Evolutionary conservation across 2,329 filamentous ascomycete species (phyloP).

Genomic region (Xylaria sp.): DNA sequence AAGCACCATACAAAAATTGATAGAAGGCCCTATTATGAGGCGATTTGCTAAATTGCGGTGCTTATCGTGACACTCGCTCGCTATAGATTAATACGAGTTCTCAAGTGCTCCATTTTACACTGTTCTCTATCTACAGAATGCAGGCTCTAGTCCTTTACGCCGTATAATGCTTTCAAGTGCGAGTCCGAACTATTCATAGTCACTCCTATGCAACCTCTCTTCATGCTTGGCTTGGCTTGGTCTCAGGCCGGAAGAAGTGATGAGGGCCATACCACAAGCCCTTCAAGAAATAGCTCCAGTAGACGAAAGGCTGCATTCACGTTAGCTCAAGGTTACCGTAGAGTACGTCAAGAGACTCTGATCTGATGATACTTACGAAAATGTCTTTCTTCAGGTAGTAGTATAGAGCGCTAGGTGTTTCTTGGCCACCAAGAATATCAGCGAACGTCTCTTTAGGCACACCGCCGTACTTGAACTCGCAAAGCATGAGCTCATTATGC

Average conservation of each 20-base stretch:
- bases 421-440: conserved; percentile 52
- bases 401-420: conserved; percentile 52
- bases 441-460: conserved; percentile 58
- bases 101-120: conserved; percentile 16
- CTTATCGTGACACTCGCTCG: conserved; percentile 30
- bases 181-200: background rate
- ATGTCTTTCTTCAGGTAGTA: conserved; percentile 59
- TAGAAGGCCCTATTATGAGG: conserved; percentile 32
- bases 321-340: background rate
- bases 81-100: background rate
- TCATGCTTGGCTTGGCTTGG: conserved; percentile 5
- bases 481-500: conserved; percentile 58
- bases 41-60: conserved; percentile 40
- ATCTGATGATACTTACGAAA: conserved; percentile 48
- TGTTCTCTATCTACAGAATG: conserved; percentile 6
- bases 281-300: conserved; percentile 47
- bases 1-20: conserved; percentile 37
- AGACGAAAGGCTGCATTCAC: conserved; percentile 43
- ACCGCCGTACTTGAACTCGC: conserved; percentile 60
- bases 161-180: background rate
- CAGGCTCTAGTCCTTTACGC: background rate
- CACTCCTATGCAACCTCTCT: background rate
- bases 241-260: conserved; percentile 36
- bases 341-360: background rate
- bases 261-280: conserved; percentile 41